Evolutionary conservation across 2,329 filamentous ascomycete species (phyloP).

Genomic region (Aspergillus glaucus): DNA sequence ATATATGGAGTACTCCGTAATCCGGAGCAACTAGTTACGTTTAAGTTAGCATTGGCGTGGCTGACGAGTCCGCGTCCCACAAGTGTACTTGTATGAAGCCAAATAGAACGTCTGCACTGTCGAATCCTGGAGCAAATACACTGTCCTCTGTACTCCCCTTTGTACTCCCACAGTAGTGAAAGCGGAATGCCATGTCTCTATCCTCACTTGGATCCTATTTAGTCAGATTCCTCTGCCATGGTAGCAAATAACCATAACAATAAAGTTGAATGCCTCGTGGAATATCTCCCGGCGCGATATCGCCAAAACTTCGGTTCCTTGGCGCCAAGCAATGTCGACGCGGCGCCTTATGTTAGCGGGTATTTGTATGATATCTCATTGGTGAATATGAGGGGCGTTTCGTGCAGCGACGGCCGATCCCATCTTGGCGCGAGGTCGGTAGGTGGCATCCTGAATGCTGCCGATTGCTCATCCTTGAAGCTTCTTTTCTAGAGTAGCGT

Average conservation of each 20-base stretch:
- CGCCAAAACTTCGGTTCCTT: neutral
- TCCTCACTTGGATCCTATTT: too few species aligned
- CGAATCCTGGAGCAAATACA: too few species aligned
- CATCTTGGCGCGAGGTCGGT: too few species aligned
- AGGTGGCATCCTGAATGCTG: too few species aligned
- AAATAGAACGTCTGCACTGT: neutral
- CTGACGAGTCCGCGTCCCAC: neutral
- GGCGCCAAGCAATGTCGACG: neutral
- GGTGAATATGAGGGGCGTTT: neutral
- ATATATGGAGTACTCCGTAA: neutral
- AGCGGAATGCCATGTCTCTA: too few species aligned
- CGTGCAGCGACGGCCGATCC: too few species aligned
- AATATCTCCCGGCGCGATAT: neutral
- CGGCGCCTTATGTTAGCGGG: neutral
- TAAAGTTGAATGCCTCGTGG: neutral
- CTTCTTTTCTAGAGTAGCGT: too few species aligned
- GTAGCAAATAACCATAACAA: too few species aligned
- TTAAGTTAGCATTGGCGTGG: neutral
- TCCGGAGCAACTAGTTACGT: neutral
- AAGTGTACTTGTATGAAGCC: neutral
- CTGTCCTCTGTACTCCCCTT: too few species aligned
- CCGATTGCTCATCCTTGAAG: too few species aligned
- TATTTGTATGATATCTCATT: neutral
- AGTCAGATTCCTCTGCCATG: too few species aligned
- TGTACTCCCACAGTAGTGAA: too few species aligned